Conservation (phyloP, 1,284 basidiomycete species). For the Microbotryum intermedium region DNA sequence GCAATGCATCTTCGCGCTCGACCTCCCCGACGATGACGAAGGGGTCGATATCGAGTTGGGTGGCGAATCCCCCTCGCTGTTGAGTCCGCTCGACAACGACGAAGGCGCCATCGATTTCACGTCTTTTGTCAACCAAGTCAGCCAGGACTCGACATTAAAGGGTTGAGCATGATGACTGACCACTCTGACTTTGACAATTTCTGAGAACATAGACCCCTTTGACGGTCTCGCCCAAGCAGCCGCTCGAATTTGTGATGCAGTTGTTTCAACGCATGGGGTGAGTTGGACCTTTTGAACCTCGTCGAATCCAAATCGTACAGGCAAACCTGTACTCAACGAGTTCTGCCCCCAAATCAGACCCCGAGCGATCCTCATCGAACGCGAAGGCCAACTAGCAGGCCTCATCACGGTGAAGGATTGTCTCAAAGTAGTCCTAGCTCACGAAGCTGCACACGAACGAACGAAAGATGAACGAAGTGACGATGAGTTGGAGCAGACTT, state of each 20-base stretch:
- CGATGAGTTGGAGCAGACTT: slow-evolving; percentile 34
- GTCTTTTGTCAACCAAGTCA: slow-evolving; percentile 85
- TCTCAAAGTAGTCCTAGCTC: slow-evolving; percentile 42
- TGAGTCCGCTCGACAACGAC: not conserved
- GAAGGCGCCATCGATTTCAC: slow-evolving; percentile 57
- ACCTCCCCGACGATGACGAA: slow-evolving; percentile 24
- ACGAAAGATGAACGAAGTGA: slow-evolving; percentile 9
- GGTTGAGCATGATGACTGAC: too few species aligned
- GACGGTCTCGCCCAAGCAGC: slow-evolving; percentile 83
- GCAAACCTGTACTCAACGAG: not conserved
- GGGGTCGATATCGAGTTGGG: not conserved
- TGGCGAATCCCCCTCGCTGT: not conserved
- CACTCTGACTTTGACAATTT: too few species aligned
- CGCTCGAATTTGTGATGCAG: slow-evolving; percentile 93
- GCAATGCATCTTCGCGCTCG: slow-evolving; percentile 54
- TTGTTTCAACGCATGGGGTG: slow-evolving; percentile 93
- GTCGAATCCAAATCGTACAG: not conserved
- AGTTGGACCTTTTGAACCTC: slow-evolving; percentile 43
- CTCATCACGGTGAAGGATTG: slow-evolving; percentile 96
- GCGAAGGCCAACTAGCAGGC: slow-evolving; percentile 70
- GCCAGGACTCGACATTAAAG: slow-evolving; percentile 21
- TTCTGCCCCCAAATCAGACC: too few species aligned
- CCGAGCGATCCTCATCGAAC: slow-evolving; percentile 84
- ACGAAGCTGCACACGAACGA: slow-evolving; percentile 15
- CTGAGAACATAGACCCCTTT: slow-evolving; percentile 77